Conservation (phyloP, 495 filamentous ascomycete species). For the Xylaria palmicola region DNA sequence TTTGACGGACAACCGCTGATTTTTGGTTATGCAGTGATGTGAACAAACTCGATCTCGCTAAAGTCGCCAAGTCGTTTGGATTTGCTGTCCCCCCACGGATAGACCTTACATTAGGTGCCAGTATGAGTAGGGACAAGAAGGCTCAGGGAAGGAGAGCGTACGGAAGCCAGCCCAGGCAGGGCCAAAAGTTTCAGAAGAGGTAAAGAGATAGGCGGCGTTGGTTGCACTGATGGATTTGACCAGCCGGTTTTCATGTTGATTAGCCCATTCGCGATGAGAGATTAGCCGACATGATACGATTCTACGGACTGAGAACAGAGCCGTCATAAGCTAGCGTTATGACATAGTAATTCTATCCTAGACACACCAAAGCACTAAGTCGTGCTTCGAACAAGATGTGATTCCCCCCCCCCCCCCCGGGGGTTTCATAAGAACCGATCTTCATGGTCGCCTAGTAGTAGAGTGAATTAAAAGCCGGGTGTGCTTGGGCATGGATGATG, state of each 20-base stretch:
- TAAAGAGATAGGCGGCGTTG: conserved; percentile 11
- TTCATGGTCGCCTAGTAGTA: not conserved
- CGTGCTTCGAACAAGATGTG: not conserved
- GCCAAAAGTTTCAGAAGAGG: conserved; percentile 26
- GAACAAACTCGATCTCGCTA: conserved; percentile 86
- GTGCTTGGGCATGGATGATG: not conserved
- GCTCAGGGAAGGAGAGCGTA: conserved; percentile 72
- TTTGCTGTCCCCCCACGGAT: conserved; percentile 87
- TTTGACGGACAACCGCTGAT: not conserved
- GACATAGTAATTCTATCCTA: not conserved
- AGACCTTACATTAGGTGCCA: conserved; percentile 83
- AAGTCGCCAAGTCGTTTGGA: conserved; percentile 92
- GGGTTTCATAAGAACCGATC: not conserved
- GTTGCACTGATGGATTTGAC: not conserved
- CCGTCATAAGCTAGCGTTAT: not conserved
- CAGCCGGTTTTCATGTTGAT: not conserved
- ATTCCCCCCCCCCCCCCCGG: too few relatives aligned
- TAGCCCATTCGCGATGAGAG: not conserved
- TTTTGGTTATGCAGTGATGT: conserved; percentile 55
- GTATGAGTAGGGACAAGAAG: conserved; percentile 88
- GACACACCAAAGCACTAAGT: not conserved
- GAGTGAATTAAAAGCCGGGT: not conserved
- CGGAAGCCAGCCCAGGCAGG: conserved; percentile 60
- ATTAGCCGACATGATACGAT: not conserved
- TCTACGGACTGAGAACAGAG: not conserved